Conservation (phyloP, 2,329 filamentous ascomycete genomes). For the Claviceps spartinae region DNA sequence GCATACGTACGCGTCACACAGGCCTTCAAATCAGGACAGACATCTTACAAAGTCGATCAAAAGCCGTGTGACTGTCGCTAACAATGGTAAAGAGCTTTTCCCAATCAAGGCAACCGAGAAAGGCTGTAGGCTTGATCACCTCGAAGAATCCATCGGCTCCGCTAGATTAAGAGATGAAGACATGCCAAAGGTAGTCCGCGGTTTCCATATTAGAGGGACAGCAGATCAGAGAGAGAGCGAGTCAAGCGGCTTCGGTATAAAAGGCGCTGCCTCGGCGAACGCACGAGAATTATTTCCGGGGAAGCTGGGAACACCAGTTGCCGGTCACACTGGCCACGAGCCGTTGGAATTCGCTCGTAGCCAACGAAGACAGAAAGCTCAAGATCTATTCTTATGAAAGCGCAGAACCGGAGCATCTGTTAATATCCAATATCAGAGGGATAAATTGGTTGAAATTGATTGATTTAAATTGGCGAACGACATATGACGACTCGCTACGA, state of each 20-base stretch:
- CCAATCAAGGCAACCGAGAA: conserved; percentile 19
- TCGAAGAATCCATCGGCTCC: conserved; percentile 26
- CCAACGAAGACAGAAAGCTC: conserved; percentile 52
- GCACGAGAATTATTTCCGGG: conserved; percentile 56
- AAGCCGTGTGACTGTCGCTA: conserved; percentile 18
- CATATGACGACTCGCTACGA: too few species aligned
- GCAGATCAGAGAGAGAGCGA: conserved; percentile 31
- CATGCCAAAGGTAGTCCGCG: conserved; percentile 43
- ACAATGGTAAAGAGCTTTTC: conserved; percentile 25
- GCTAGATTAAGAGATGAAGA: conserved; percentile 23
- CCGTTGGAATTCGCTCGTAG: conserved; percentile 40
- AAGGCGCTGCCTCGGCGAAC: conserved; percentile 38
- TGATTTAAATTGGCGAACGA: too few species aligned
- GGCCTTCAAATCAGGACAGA: conserved; percentile 22
- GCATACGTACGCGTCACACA: conserved; percentile 20
- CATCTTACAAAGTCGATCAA: conserved; percentile 20
- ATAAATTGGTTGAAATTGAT: too few species aligned
- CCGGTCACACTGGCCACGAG: conserved; percentile 58
- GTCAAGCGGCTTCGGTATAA: conserved; percentile 48
- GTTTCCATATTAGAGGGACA: conserved; percentile 47
- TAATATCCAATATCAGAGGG: neutral
- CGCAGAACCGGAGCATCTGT: neutral
- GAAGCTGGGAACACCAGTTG: conserved; percentile 42
- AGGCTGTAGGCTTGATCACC: conserved; percentile 22
- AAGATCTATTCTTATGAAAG: conserved; percentile 55